Evolutionary conservation across 2,329 filamentous ascomycete genomes (phyloP).

Genomic region (Microcera coccophila): DNA sequence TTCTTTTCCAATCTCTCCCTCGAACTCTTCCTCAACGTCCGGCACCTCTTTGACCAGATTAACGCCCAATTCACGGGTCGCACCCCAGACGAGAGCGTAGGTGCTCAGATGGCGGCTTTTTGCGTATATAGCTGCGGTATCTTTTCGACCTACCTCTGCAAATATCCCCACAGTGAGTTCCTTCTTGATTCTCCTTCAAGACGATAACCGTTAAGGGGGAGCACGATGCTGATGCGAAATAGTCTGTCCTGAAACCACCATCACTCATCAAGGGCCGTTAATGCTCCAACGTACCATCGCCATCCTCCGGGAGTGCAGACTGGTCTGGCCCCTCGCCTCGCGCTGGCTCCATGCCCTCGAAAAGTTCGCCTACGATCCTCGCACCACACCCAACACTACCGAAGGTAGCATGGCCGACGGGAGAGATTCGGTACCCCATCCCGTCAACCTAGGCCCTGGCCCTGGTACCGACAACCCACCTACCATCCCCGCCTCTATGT

Average conservation of each 20-base stretch:
- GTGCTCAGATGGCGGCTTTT: slow-evolving; percentile 53
- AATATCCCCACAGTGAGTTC: slow-evolving; percentile 46
- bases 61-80: slow-evolving; percentile 48
- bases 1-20: slow-evolving; percentile 44
- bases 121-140: slow-evolving; percentile 54
- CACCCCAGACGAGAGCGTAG: slow-evolving; percentile 45
- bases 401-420: slow-evolving; percentile 52
- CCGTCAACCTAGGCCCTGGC: slow-evolving; percentile 11
- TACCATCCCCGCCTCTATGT: slow-evolving; percentile 6
- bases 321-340: slow-evolving; percentile 51
- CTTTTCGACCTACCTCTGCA: slow-evolving; percentile 49
- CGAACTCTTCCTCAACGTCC: slow-evolving; percentile 49
- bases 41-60: slow-evolving; percentile 46
- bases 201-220: not conserved
- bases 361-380: slow-evolving; percentile 44
- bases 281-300: slow-evolving; percentile 45
- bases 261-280: slow-evolving; percentile 39
- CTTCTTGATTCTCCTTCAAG: not conserved
- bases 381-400: slow-evolving; percentile 35
- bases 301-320: slow-evolving; percentile 46
- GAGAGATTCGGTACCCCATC: slow-evolving; percentile 31
- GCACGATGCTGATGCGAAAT: slow-evolving; percentile 8
- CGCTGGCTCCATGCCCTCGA: slow-evolving; percentile 50
- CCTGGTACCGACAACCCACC: slow-evolving; percentile 14
- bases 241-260: slow-evolving; percentile 42